These are phyloP conservation scores for Cordyceps farinosa DNA, from an alignment of 2,329 filamentous ascomycete genomes.

Conservation along the genomic window DNA sequence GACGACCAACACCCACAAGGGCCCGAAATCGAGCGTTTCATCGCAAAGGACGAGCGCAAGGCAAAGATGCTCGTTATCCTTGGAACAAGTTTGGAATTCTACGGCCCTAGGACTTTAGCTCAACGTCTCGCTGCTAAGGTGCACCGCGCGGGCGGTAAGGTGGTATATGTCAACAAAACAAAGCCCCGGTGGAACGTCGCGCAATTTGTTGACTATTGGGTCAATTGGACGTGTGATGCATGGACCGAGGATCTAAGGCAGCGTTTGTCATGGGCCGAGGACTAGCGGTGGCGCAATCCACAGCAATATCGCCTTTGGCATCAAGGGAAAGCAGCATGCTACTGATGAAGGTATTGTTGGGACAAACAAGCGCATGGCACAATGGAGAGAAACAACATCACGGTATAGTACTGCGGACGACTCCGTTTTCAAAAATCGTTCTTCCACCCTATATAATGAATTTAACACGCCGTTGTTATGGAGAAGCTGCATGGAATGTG, in stretches of 20 bases:
- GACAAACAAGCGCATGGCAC: not conserved
- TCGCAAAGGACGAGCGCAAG: not conserved
- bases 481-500: not conserved
- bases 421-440: not conserved
- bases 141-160: not conserved
- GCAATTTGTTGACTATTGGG: not conserved
- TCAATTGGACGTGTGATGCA: not conserved
- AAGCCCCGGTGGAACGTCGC: not conserved
- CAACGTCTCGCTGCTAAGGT: not conserved
- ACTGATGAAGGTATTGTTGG: not conserved
- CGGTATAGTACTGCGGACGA: not conserved
- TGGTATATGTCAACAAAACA: not conserved
- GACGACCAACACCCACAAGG: not conserved
- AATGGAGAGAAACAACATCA: not conserved
- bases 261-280: not conserved
- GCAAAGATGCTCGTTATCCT: not conserved
- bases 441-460: not conserved
- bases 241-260: not conserved
- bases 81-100: not conserved
- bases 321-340: not conserved
- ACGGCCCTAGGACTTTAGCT: not conserved
- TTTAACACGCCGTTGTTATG: not conserved
- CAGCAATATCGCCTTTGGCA: not conserved
- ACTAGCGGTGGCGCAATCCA: not conserved
- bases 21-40: not conserved